Evolutionary conservation across 495 filamentous ascomycete genomes (phyloP), one percentile per base, ranked within the genome.

Genomic region (Copromyces sp.): DNA sequence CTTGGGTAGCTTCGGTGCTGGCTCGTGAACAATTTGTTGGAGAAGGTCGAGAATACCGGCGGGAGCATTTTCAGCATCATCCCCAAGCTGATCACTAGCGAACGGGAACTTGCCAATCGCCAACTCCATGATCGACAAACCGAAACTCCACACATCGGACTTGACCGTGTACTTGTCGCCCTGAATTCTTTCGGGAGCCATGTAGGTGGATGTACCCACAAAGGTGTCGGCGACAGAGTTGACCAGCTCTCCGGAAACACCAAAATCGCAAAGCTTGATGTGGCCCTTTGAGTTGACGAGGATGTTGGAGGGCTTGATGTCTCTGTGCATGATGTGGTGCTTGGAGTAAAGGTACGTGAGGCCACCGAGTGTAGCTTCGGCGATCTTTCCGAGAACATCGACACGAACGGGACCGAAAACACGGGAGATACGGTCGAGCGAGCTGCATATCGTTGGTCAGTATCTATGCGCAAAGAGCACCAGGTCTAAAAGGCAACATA

Each of bases 331-430:
- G 78, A 99, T 99, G 72, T 94, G 92, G 78, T 98, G 94, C 59
- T 89, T 89, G 76, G 91, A 90, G 82, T 98, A 99, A 70, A 99
- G 90, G 79, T 99, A 99, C 17, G 93, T 93, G 37, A 99, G 87
- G 40, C 95, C 95, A 47, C 92, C 94, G 12, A 99, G 86, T n/a
- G 97, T 93, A 1, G 96, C 94, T 84, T 98, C 96, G 7, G 95
- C 94, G 73, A 99, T 97, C 84, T 99, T 99, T n/a, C 95, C 95
- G 4, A 99, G 87, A 1, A 99, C 96, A 78, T 99, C 96, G n/a
- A 99, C 94, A 44, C 95, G 91, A 35, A 99, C 90, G 1, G 95
- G 95, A 17, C 95, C 95, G 75, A 98, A 97, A 69, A 93, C 92
- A 76, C 93, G 93, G 3, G 96, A 97, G 71, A 99, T 93, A 61